Evolutionary conservation across 257 asterid genomes (phyloP), one percentile per base, ranked within the genome.

Genomic region (Solanum arcanum): DNA sequence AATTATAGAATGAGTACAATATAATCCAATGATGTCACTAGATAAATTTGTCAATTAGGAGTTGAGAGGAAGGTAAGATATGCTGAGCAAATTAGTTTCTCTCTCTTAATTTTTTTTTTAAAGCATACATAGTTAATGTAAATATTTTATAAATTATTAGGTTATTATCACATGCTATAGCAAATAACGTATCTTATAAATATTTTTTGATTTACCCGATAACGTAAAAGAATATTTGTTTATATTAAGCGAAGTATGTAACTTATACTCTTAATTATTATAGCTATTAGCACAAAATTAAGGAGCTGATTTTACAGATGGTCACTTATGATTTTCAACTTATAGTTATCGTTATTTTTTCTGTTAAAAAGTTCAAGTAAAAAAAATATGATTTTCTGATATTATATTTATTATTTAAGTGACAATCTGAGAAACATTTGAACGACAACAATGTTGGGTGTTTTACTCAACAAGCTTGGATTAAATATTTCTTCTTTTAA

Each of bases 51-150:
- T 86, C 88, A 86, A 86, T 52, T 62, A 47, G 88, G 85, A 73
- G 88, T 86, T 86, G 56, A 66, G 88, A 86, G 25, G 85, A 75
- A 37, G 64, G 85, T 86, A 56, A 86, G 88, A 75, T 56, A 46
- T 74, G 88, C 73, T 86, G 84, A 60, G 76, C 27, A 74, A 84
- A 47, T 73, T 60, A 29, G 21, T 74, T 39, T 84, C 35, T 62
- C 37, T 78, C 39, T 77, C 10, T 52, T 83, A 47, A 62, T 47
- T 56, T 83, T 18, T 18, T 33, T 62, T 52, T 62, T 31, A 70
- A 31, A 31, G 3, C 12, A 31, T 15, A 31, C 77, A 31, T 31
- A 12, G 14, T 70, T 3, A 31, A 1, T 16, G 1, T 69, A 69
- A 15, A 29, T 0, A 0, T 31, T 69, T 31, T 69, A 9, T 69